Evolutionary conservation across 345 rosid species (phyloP).

Genomic region (Eucalyptus polybractea): DNA sequence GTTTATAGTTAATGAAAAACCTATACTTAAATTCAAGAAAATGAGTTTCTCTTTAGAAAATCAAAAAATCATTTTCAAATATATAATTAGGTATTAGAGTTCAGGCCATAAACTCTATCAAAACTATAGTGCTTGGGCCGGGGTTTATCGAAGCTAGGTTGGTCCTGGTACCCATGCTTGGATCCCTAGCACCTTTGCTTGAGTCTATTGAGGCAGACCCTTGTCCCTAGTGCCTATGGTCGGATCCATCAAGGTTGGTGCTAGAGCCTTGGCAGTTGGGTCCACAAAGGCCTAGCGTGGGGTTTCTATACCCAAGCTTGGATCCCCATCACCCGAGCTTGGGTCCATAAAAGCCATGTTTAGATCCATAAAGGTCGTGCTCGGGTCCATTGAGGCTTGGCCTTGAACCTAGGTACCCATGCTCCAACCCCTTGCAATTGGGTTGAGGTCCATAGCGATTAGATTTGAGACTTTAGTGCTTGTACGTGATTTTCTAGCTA

Average conservation of each 20-base stretch:
- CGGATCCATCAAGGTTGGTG: rapidly evolving
- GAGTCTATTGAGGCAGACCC: rapidly evolving
- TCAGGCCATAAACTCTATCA: rapidly evolving
- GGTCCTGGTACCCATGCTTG: rapidly evolving
- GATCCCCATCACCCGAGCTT: rapidly evolving
- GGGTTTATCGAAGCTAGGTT: too few relatives aligned
- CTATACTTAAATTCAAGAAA: too few relatives aligned
- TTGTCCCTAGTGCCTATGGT: background rate
- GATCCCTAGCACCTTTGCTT: background rate
- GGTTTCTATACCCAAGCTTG: background rate
- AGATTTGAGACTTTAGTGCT: too few relatives aligned
- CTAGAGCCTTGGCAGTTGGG: rapidly evolving
- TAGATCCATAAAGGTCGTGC: too few relatives aligned
- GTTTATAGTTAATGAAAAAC: rapidly evolving
- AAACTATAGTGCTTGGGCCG: rapidly evolving
- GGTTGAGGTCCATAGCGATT: rapidly evolving
- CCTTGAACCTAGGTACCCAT: background rate
- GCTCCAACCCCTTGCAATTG: background rate
- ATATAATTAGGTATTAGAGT: too few relatives aligned
- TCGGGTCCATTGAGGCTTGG: rapidly evolving
- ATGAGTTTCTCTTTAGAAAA: background rate
- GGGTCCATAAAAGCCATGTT: too few relatives aligned
- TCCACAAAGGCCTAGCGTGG: rapidly evolving
- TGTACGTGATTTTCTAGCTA: rapidly evolving
- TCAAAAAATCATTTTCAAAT: too few relatives aligned